phyloP scores from a whole-genome alignment of 345 rosid genomes.

The Ricinus communis region DNA sequence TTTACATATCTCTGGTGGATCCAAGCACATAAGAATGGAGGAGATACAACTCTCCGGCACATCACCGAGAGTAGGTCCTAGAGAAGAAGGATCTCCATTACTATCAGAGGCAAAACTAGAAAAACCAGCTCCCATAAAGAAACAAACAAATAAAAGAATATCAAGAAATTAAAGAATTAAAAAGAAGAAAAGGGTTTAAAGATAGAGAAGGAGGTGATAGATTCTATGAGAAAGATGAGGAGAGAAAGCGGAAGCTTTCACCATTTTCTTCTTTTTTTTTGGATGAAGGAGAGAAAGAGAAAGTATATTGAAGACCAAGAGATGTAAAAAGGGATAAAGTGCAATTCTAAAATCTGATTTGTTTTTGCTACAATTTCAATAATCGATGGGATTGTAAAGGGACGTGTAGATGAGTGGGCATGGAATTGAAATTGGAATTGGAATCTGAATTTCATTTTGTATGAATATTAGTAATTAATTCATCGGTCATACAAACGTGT shows the following conservation, averaged over 20 bases:
- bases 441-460: no score
- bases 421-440: no score
- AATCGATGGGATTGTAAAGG: conserved; percentile 1
- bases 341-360: not conserved
- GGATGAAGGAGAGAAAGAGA: conserved; percentile 1
- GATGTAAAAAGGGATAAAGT: conserved; percentile 15
- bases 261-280: conserved; percentile 34
- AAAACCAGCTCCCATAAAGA: conserved; percentile 60
- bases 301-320: not conserved
- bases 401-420: conserved; percentile 32
- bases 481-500: no score
- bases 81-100: not conserved
- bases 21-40: conserved; percentile 55
- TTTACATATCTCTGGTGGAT: conserved; percentile 81
- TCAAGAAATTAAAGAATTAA: no score
- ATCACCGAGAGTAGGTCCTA: conserved; percentile 46
- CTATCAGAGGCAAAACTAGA: conserved; percentile 42
- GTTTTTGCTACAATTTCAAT: not conserved
- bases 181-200: conserved; percentile 20
- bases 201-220: conserved; percentile 65
- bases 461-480: no score
- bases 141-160: not conserved
- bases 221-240: conserved; percentile 32
- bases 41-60: conserved; percentile 76
- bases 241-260: conserved; percentile 41